Conservation (phyloP, 768 basidiomycete genomes). For the Mycena epipterygia region DNA sequence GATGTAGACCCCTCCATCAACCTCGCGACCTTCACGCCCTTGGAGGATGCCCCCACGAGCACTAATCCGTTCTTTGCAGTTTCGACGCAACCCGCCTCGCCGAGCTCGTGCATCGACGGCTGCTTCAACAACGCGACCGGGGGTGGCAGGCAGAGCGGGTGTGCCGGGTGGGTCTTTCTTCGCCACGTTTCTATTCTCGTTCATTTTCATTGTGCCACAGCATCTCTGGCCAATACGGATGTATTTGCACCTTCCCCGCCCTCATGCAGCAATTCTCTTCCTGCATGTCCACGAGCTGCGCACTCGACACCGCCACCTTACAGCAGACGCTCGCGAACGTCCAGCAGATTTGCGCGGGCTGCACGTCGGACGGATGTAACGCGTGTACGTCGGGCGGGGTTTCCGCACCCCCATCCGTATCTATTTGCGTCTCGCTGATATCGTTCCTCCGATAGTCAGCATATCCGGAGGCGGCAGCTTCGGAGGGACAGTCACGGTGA, state of each 20-base stretch:
- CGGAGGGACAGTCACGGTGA: neutral
- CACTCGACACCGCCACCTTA: slow-evolving; percentile 1
- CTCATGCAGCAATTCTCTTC: slow-evolving; percentile 21
- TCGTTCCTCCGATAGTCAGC: slow-evolving; percentile 2
- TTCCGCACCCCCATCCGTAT: neutral
- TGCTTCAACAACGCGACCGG: slow-evolving; percentile 34
- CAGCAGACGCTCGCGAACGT: slow-evolving; percentile 31
- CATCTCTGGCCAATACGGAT: slow-evolving; percentile 24
- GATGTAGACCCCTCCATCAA: too few relatives aligned
- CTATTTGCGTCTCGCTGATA: slow-evolving; percentile 9
- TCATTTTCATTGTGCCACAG: too few relatives aligned
- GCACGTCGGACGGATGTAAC: slow-evolving; percentile 29
- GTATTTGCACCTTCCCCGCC: slow-evolving; percentile 24
- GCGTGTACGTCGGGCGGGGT: slow-evolving; percentile 14
- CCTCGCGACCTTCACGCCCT: slow-evolving; percentile 9
- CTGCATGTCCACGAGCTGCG: slow-evolving; percentile 19
- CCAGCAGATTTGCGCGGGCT: slow-evolving; percentile 27
- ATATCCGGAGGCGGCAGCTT: slow-evolving; percentile 13
- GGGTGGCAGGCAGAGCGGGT: slow-evolving; percentile 17
- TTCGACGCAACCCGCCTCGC: neutral
- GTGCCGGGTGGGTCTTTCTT: slow-evolving; percentile 10
- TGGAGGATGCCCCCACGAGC: neutral
- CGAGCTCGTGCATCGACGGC: slow-evolving; percentile 18
- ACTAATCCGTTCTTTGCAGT: neutral
- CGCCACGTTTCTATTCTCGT: too few relatives aligned